Conservation (phyloP, 2,329 filamentous ascomycete species). For the Graphium sp. region DNA sequence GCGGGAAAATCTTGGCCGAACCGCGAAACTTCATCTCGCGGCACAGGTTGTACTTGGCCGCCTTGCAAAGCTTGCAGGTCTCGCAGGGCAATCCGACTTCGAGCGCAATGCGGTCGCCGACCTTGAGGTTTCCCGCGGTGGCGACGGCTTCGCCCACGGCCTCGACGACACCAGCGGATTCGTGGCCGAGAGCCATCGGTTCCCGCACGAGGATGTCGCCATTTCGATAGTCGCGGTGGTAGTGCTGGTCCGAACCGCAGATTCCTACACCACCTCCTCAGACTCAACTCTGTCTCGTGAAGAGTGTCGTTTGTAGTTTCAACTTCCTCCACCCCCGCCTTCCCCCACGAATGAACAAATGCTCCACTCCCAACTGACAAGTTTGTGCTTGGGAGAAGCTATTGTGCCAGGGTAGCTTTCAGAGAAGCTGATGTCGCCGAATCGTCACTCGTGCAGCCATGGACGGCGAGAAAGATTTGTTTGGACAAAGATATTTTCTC, state of each 20-base stretch:
- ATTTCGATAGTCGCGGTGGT: conserved; percentile 42
- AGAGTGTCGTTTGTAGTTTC: too few relatives aligned
- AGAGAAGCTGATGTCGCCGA: too few relatives aligned
- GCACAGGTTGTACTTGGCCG: conserved; percentile 47
- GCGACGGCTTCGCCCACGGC: conserved; percentile 34
- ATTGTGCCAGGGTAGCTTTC: too few relatives aligned
- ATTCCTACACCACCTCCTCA: too few relatives aligned
- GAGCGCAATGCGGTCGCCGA: conserved; percentile 59
- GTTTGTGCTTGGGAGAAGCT: too few relatives aligned
- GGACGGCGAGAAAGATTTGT: neutral
- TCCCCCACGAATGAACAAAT: too few relatives aligned
- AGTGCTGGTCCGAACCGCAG: conserved; percentile 51
- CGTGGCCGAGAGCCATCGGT: conserved; percentile 64
- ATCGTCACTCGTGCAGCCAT: too few relatives aligned
- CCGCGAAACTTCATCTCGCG: conserved; percentile 36
- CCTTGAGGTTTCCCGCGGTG: conserved; percentile 32
- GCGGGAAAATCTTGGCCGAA: conserved; percentile 37
- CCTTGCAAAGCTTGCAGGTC: conserved; percentile 25
- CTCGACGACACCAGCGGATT: conserved; percentile 58
- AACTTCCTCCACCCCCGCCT: too few relatives aligned
- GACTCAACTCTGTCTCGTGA: too few relatives aligned
- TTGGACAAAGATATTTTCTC: neutral
- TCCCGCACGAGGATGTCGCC: conserved; percentile 47
- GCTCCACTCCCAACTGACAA: too few relatives aligned
- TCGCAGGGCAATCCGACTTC: conserved; percentile 61